Evolutionary conservation across 495 filamentous ascomycete species (phyloP).

Genomic region (Cairneyella variabilis): DNA sequence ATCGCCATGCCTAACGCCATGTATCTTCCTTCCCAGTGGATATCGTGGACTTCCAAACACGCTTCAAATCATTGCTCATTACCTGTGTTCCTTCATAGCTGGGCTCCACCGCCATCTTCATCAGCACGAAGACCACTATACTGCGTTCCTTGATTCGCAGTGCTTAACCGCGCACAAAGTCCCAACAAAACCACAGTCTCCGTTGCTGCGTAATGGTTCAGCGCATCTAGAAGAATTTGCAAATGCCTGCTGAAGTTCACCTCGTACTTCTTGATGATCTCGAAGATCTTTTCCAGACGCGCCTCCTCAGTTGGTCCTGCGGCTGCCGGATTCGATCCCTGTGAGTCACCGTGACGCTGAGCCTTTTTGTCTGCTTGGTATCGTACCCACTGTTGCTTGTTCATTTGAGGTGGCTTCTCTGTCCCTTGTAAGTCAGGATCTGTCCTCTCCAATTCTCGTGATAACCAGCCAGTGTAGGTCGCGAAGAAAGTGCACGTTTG

Average conservation of each 20-base stretch:
- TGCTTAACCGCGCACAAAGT: conserved; percentile 73
- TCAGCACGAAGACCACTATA: conserved; percentile 43
- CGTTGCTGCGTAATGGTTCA: conserved; percentile 96
- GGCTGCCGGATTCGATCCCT: conserved; percentile 31
- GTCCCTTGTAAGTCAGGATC: conserved; percentile 67
- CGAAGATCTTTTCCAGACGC: conserved; percentile 73
- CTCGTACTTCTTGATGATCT: conserved; percentile 84
- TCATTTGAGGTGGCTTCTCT: conserved; percentile 48
- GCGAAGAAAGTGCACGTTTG: conserved; percentile 91
- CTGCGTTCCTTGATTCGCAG: conserved; percentile 65
- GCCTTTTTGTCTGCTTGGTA: conserved; percentile 35
- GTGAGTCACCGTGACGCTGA: conserved; percentile 30
- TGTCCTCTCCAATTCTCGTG: conserved; percentile 70
- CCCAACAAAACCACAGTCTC: conserved; percentile 93
- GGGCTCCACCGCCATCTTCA: conserved; percentile 36
- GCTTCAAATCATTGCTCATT: conserved; percentile 10
- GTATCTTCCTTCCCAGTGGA: too few relatives aligned
- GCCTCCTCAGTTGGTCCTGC: conserved; percentile 41
- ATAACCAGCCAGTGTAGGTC: conserved; percentile 74
- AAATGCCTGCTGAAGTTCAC: conserved; percentile 86
- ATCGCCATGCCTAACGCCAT: too few relatives aligned
- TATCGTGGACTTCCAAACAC: too few relatives aligned
- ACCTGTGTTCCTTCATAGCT: conserved; percentile 1
- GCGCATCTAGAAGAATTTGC: conserved; percentile 83
- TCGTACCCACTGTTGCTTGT: conserved; percentile 46